Conservation (phyloP, 306 rosid species). For the Carpinus viminea region DNA sequence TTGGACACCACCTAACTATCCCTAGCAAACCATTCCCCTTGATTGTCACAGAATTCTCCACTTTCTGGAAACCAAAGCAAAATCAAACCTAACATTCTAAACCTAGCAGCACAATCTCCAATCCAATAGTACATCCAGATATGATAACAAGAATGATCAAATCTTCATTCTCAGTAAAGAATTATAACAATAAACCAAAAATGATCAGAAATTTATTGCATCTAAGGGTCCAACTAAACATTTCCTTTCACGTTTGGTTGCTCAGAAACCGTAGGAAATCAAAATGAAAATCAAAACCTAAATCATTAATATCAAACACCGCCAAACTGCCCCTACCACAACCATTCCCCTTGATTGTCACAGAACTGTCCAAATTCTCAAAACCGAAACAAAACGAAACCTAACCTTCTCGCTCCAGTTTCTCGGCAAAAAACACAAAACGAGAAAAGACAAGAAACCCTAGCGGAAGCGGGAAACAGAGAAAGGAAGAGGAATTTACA, state of each 20-base stretch:
- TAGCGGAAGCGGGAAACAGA: constrained; percentile 18
- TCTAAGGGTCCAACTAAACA: background rate
- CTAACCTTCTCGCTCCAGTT: background rate
- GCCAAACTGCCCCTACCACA: background rate
- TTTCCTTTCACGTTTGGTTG: background rate
- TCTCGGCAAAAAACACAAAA: background rate
- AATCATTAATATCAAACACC: background rate
- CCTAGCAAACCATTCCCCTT: too few species aligned
- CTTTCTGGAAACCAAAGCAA: too few species aligned
- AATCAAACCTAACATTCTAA: too few species aligned
- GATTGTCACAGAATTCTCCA: too few species aligned
- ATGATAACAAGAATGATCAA: too few species aligned
- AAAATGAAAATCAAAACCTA: background rate
- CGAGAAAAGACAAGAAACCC: constrained; percentile 31
- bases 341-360: background rate
- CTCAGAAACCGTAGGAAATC: background rate
- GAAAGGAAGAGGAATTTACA: constrained; percentile 50
- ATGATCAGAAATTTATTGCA: background rate
- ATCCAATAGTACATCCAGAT: too few species aligned
- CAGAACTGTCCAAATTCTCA: background rate
- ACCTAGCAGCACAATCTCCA: too few species aligned
- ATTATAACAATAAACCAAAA: too few species aligned
- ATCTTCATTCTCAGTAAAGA: too few species aligned
- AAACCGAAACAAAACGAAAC: background rate
- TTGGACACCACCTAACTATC: too few species aligned